These are phyloP conservation scores for Cyclotella choctawhatcheeana DNA, from an alignment of 108 stramenopile species.

Conservation along the genomic window DNA sequence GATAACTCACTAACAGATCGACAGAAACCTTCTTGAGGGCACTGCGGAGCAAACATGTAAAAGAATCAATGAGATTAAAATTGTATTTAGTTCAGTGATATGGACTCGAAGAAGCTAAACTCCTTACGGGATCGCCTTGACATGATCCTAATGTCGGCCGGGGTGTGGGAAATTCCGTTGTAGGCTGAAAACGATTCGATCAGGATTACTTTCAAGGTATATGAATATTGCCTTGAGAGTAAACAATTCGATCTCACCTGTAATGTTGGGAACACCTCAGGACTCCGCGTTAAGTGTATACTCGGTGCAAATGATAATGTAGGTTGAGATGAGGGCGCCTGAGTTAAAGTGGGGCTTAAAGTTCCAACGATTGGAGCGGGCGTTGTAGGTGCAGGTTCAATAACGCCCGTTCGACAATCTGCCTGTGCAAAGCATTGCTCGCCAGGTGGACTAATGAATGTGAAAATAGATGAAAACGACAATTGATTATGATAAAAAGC, in stretches of 20 bases:
- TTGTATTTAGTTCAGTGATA: background rate
- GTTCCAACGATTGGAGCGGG: slow-evolving; percentile 26
- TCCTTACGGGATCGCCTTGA: slow-evolving; percentile 33
- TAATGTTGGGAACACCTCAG: slow-evolving; percentile 19
- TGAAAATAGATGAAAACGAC: background rate
- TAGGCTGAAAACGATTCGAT: too few species aligned
- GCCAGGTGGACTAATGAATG: slow-evolving; percentile 8
- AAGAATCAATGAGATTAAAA: background rate
- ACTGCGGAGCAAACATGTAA: background rate
- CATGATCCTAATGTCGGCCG: slow-evolving; percentile 29
- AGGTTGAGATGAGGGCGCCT: slow-evolving; percentile 18
- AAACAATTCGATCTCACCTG: too few species aligned
- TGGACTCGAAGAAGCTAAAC: too few species aligned
- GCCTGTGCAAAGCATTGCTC: slow-evolving; percentile 55
- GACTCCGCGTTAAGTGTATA: slow-evolving; percentile 5
- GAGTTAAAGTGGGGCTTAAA: slow-evolving; percentile 18
- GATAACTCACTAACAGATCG: slow-evolving; percentile 1
- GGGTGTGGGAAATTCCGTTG: slow-evolving; percentile 22
- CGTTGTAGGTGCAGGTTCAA: slow-evolving; percentile 9
- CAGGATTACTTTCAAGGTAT: too few species aligned
- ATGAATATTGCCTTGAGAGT: too few species aligned
- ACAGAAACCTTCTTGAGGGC: slow-evolving; percentile 6
- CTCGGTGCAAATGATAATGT: slow-evolving; percentile 16
- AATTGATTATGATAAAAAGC: too few species aligned
- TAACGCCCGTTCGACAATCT: slow-evolving; percentile 35